A percentile compares a stretch with the other conserved stretches of the same genome.
Conservation (phyloP, 108 stramenopile species). For the Schizochytrium sp. region DNA sequence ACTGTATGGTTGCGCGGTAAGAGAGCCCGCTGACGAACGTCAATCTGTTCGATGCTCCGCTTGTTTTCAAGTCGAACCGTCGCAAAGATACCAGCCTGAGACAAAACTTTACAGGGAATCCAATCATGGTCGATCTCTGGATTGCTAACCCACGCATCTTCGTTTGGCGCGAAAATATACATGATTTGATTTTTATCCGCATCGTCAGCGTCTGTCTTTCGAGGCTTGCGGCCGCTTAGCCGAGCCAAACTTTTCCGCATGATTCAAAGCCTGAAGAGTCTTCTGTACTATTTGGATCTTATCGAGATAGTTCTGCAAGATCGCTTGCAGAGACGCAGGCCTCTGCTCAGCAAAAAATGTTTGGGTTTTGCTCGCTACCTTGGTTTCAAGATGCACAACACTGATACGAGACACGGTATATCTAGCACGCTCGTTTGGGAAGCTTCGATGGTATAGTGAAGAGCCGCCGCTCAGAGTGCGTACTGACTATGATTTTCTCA, state of each 20-base stretch:
- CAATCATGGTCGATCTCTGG: neutral
- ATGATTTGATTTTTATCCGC: neutral
- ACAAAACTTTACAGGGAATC: neutral
- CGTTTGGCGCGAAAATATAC: neutral
- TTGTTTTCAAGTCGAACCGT: neutral
- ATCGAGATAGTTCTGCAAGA: neutral
- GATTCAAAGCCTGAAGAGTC: neutral
- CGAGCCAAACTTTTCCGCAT: slow-evolving; percentile 19
- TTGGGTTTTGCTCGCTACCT: too few relatives aligned
- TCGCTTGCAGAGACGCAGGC: neutral
- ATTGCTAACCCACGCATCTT: slow-evolving; percentile 42
- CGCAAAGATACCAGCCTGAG: slow-evolving; percentile 32
- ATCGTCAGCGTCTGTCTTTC: neutral
- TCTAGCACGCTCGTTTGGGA: too few relatives aligned
- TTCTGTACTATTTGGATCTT: neutral
- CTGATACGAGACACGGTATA: too few relatives aligned
- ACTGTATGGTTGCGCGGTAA: slow-evolving; percentile 22
- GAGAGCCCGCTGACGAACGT: neutral
- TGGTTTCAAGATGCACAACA: too few relatives aligned
- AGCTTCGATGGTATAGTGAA: too few relatives aligned
- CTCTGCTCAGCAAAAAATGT: neutral
- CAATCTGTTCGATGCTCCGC: slow-evolving; percentile 13
- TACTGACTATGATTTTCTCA: too few relatives aligned
- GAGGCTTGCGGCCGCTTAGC: neutral
- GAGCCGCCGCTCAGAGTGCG: too few relatives aligned